Conservation (phyloP, 1,284 basidiomycete genomes). For the Stereum hirsutum region DNA sequence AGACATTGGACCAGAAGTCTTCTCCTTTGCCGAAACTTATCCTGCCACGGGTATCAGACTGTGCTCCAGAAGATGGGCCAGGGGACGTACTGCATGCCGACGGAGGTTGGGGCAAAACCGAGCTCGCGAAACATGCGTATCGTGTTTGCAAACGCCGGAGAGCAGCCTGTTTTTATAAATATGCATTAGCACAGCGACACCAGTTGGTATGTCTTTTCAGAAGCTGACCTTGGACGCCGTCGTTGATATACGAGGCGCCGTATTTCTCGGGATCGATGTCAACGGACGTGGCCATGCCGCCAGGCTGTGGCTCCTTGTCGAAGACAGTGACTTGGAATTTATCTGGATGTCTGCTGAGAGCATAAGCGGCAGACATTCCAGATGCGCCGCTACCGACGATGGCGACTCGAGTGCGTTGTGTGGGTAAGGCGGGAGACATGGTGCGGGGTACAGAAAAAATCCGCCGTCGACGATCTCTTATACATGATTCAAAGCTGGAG, state of each 20-base stretch:
- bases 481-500: too few relatives aligned
- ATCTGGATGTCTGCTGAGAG: slow-evolving; percentile 42
- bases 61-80: neutral
- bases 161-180: too few relatives aligned
- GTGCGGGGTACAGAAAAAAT: too few relatives aligned
- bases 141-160: slow-evolving; percentile 51
- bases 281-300: slow-evolving; percentile 56
- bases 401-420: slow-evolving; percentile 27
- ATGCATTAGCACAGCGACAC: too few relatives aligned
- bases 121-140: slow-evolving; percentile 47
- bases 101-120: slow-evolving; percentile 40
- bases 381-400: slow-evolving; percentile 43
- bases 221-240: slow-evolving; percentile 48
- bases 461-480: too few relatives aligned
- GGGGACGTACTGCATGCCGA: slow-evolving; percentile 40
- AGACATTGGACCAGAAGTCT: slow-evolving; percentile 62
- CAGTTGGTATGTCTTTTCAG: too few relatives aligned
- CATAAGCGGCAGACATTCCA: slow-evolving; percentile 50
- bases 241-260: slow-evolving; percentile 49
- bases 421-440: slow-evolving; percentile 3
- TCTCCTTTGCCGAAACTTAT: slow-evolving; percentile 55
- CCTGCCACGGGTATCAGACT: slow-evolving; percentile 9
- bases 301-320: slow-evolving; percentile 40
- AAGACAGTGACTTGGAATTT: slow-evolving; percentile 46
- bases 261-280: slow-evolving; percentile 36